Evolutionary conservation across 306 rosid genomes (phyloP).

Genomic region (Castanospermum australe): DNA sequence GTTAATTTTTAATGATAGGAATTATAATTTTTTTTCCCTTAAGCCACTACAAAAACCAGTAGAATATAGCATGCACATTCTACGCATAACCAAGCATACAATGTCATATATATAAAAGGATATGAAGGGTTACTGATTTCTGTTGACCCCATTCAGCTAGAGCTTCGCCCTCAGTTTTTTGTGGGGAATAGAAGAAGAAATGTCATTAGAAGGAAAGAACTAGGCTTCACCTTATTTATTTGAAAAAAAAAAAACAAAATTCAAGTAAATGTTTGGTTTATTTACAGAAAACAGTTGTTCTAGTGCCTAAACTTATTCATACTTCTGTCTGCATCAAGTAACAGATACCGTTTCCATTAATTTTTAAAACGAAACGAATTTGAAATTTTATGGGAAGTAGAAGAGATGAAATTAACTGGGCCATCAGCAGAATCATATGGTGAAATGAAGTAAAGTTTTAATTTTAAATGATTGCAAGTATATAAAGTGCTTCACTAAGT

Average conservation of each 20-base stretch:
- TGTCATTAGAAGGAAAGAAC: not conserved
- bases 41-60: not conserved
- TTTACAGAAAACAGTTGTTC: not conserved
- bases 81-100: not conserved
- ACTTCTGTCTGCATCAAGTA: not conserved
- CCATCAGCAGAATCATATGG: not conserved
- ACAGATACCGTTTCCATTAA: not conserved
- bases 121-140: not conserved
- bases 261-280: not conserved
- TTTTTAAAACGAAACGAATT: not conserved
- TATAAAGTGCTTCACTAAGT: not conserved
- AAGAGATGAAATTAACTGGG: not conserved
- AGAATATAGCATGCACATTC: not conserved
- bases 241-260: not conserved
- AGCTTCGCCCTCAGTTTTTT: not conserved
- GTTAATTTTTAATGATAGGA: not conserved
- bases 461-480: not conserved
- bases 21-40: not conserved
- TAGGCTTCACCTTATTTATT: not conserved
- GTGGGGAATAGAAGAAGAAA: not conserved
- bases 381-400: not conserved
- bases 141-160: not conserved
- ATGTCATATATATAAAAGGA: not conserved
- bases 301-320: not conserved
- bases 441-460: not conserved